Evolutionary conservation across 441 rosid genomes (phyloP), one percentile per base, ranked within the genome.

Genomic region (Bruguiera hainesii): DNA sequence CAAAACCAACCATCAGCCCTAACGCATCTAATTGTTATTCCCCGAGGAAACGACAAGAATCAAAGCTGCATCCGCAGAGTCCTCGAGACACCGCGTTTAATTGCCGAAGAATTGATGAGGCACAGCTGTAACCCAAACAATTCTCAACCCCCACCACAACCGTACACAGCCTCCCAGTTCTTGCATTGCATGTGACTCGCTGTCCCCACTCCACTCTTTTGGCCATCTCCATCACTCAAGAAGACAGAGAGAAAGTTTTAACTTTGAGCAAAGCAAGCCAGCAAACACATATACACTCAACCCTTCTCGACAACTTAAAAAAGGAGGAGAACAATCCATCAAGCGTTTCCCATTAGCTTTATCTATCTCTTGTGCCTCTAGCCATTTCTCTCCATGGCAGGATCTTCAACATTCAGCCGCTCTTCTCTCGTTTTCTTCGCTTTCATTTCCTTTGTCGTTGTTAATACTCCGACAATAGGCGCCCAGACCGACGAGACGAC

Each of bases 71-170:
- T 42, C 4, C 0, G 48, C 48, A 42, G 48, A 42, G 16, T 42
- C 13, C 48, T 25, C 23, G 15, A 76, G 73, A 73, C 81, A 74
- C 66, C 66, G 67, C 87, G 71, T 73, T 53, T 0, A 4, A 53
- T 0, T 21, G 11, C 0, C 7, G 76, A 69, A 28, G 79, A 84
- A 82, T 80, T 79, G 74, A 80, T 65, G 55, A 53, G 49, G 7
- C 77, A 71, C 78, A 78, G 81, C 84, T 79, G 83, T 75, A 74
- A 70, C 65, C 76, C 71, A 74, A 64, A 62, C 75, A 78, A 58
- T 74, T 66, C 64, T 60, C 61, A 11, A 11, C 29, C 56, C 56
- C 21, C 3, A 20, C 29, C 11, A 9, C 57, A 7, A 3, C 5
- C 8, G 6, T 9, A 21, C 28, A 21, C 10, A 2, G 57, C 6